A percentile compares a stretch with the other conserved stretches of the same genome.
Evolutionary conservation across 2,329 filamentous ascomycete genomes (phyloP).

Genomic region (Colletotrichum coccodes): DNA sequence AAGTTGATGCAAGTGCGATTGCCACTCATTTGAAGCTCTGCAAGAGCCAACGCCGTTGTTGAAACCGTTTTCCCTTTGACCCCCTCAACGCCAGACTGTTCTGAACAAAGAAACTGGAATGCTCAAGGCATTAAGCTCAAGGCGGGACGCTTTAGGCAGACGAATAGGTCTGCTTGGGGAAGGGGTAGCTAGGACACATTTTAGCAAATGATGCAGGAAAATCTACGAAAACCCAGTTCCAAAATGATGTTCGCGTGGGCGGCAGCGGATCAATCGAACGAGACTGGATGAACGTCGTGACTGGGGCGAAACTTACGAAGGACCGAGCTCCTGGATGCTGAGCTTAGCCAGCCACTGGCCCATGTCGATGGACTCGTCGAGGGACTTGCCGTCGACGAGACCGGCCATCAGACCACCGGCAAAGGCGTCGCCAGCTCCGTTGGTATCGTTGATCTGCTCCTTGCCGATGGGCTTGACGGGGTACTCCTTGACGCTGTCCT

Average conservation of each 20-base stretch:
- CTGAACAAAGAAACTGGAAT: constrained; percentile 26
- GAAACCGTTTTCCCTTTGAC: constrained; percentile 58
- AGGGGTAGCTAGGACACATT: constrained; percentile 71
- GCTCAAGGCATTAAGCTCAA: constrained; percentile 29
- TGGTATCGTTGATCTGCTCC: constrained; percentile 92
- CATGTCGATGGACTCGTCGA: constrained; percentile 85
- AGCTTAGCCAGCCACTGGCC: constrained; percentile 96
- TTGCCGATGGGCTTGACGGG: constrained; percentile 82
- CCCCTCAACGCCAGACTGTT: constrained; percentile 54
- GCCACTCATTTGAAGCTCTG: constrained; percentile 43
- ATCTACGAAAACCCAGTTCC: background rate
- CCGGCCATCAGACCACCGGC: constrained; percentile 94
- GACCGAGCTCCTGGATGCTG: constrained; percentile 94
- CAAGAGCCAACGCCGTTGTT: constrained; percentile 59
- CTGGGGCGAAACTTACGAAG: constrained; percentile 76
- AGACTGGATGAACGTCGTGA: background rate
- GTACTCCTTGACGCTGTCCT: constrained; percentile 78
- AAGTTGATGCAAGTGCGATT: constrained; percentile 37
- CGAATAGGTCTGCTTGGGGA: constrained; percentile 82
- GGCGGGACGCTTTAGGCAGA: constrained; percentile 47
- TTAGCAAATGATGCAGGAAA: constrained; percentile 27
- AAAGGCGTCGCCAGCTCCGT: constrained; percentile 96
- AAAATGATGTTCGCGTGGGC: background rate
- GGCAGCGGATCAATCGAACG: background rate
- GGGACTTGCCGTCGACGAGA: constrained; percentile 82